Percentiles rank a stretch among this genome's conserved stretches.
Conservation (phyloP, 805 yeast species). For the Danielia oregonensis region DNA sequence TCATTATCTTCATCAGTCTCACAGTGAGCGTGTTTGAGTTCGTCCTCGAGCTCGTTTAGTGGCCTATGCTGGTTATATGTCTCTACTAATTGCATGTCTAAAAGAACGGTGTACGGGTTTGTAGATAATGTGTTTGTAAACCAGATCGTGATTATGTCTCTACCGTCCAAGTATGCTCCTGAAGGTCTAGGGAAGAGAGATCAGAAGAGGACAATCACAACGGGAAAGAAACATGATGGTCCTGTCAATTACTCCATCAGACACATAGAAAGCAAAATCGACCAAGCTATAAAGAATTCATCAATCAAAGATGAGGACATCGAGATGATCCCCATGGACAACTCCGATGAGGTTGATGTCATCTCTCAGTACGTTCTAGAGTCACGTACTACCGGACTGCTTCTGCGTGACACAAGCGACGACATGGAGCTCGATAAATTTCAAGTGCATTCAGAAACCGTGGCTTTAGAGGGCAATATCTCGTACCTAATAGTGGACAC, state of each 20-base stretch:
- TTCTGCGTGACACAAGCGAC: constrained; percentile 9
- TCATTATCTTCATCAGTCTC: constrained; percentile 75
- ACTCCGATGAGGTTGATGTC: constrained; percentile 38
- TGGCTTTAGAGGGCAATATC: constrained; percentile 16
- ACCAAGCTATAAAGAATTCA: constrained; percentile 14
- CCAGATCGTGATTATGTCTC: no score
- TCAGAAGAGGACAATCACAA: constrained; percentile 22
- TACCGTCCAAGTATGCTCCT: constrained; percentile 39
- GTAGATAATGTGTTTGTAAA: no score
- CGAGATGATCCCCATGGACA: constrained; percentile 48
- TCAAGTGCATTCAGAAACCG: constrained; percentile 9
- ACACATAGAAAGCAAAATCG: constrained; percentile 24
- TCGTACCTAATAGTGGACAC: constrained; percentile 72
- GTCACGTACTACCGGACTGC: constrained; percentile 6
- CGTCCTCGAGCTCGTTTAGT: constrained; percentile 44
- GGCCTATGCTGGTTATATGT: neutral
- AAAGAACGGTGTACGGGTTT: neutral
- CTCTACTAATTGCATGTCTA: no score
- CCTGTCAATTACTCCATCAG: constrained; percentile 22
- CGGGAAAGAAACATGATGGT: constrained; percentile 16
- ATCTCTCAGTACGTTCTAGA: constrained; percentile 39
- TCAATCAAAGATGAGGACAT: constrained; percentile 29
- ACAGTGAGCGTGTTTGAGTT: constrained; percentile 72
- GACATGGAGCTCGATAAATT: constrained; percentile 16
- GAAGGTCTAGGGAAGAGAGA: constrained; percentile 27